Conservation (phyloP, 75 land plant species). For the Pseudotsuga menziesii region DNA sequence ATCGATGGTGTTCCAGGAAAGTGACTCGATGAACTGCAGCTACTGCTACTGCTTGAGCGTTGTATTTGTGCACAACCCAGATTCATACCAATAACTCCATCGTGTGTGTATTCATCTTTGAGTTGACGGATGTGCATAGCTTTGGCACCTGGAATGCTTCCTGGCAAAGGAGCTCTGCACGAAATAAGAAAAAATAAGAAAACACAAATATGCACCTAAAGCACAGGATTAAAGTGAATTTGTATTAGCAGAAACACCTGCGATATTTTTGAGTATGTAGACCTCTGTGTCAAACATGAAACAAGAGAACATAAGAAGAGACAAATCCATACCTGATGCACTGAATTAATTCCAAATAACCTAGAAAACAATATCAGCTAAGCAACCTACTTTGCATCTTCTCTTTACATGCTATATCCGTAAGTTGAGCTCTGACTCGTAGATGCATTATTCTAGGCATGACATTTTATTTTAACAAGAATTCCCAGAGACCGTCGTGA, state of each 20-base stretch:
- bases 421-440: not conserved
- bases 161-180: constrained; percentile 1
- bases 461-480: not conserved
- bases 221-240: not conserved
- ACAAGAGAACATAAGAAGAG: not conserved
- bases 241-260: not conserved
- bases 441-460: not conserved
- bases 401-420: not conserved
- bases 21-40: not conserved
- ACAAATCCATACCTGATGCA: no score
- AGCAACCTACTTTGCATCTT: not conserved
- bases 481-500: not conserved
- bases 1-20: not conserved
- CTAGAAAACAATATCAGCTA: not conserved
- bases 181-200: constrained; percentile 1
- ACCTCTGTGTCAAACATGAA: not conserved
- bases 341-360: not conserved
- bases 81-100: not conserved
- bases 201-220: not conserved
- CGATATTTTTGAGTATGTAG: not conserved
- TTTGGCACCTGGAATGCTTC: not conserved
- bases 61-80: not conserved
- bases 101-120: not conserved
- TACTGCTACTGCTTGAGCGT: not conserved
- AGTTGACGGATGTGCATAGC: not conserved